A percentile compares a stretch with the other conserved stretches of the same genome.
Conservation (phyloP, 257 asterid species). For the Hygrophila difformis region DNA sequence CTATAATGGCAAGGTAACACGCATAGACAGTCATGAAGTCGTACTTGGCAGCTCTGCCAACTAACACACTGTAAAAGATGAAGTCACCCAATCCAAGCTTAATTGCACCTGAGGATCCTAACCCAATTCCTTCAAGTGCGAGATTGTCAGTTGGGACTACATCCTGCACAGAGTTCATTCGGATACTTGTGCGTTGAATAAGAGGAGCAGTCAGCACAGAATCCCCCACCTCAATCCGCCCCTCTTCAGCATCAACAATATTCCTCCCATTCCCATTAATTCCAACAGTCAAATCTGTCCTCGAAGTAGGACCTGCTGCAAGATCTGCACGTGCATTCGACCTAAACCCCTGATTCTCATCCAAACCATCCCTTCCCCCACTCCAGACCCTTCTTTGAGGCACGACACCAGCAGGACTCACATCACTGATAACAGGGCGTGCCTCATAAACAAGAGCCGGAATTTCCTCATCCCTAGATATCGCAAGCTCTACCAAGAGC, state of each 20-base stretch:
- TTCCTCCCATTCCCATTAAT: constrained; percentile 24
- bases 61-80: constrained; percentile 89
- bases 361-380: constrained; percentile 27
- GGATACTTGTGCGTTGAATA: constrained; percentile 46
- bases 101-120: constrained; percentile 90
- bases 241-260: constrained; percentile 37
- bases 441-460: constrained; percentile 99
- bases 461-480: constrained; percentile 89
- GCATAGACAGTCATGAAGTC: constrained; percentile 96
- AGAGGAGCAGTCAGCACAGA: constrained; percentile 76
- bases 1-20: constrained; percentile 87
- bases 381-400: constrained; percentile 77
- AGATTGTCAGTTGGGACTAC: constrained; percentile 30
- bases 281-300: background rate
- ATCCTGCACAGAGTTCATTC: constrained; percentile 15
- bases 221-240: constrained; percentile 23
- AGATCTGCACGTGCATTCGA: background rate
- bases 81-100: constrained; percentile 96
- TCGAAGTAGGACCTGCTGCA: background rate
- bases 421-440: constrained; percentile 47
- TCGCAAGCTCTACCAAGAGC: constrained; percentile 91
- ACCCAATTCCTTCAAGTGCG: constrained; percentile 75
- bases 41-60: constrained; percentile 95
- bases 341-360: constrained; percentile 17
- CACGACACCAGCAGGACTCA: constrained; percentile 19